phyloP scores from a whole-genome alignment of 495 filamentous ascomycete species.

The Jackrogersella multiformis region DNA sequence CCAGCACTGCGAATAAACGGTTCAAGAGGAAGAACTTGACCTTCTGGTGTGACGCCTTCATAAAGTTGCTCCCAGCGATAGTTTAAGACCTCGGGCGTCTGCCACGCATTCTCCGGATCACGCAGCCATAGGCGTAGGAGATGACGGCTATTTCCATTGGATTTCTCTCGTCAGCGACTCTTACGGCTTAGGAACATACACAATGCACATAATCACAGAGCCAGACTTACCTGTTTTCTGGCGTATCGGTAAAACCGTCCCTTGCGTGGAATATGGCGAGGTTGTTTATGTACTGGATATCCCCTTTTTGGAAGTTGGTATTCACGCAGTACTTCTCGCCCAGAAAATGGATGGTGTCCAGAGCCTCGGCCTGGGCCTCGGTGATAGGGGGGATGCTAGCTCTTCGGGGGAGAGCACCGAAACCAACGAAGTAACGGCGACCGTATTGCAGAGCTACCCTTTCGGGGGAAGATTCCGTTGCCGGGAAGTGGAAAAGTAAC shows the following conservation, averaged over 20 bases:
- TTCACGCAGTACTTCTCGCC: slow-evolving; percentile 63
- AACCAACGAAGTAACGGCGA: slow-evolving; percentile 66
- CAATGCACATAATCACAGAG: no score
- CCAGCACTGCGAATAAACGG: slow-evolving; percentile 56
- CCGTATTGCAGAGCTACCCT: slow-evolving; percentile 65
- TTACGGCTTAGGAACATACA: neutral
- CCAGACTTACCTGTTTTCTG: slow-evolving; percentile 56
- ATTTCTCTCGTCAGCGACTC: slow-evolving; percentile 14
- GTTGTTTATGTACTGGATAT: slow-evolving; percentile 65
- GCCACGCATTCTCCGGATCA: slow-evolving; percentile 65
- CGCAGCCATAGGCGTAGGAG: slow-evolving; percentile 67
- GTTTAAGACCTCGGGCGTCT: slow-evolving; percentile 58
- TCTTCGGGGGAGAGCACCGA: slow-evolving; percentile 60
- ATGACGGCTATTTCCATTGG: slow-evolving; percentile 57
- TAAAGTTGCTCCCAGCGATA: slow-evolving; percentile 64
- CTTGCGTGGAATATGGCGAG: slow-evolving; percentile 62
- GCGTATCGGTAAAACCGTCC: slow-evolving; percentile 56
- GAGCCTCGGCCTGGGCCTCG: slow-evolving; percentile 72
- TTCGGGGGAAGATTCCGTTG: slow-evolving; percentile 54
- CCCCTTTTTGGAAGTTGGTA: slow-evolving; percentile 64
- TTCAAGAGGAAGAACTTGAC: slow-evolving; percentile 64
- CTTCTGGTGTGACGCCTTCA: slow-evolving; percentile 58
- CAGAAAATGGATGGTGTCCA: slow-evolving; percentile 71
- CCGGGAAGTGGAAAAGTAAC: slow-evolving; percentile 60
- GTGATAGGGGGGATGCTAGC: slow-evolving; percentile 66